These are phyloP conservation scores for Cyclaneusma minus DNA, from an alignment of 2,329 filamentous ascomycete species.

Conservation along the genomic window DNA sequence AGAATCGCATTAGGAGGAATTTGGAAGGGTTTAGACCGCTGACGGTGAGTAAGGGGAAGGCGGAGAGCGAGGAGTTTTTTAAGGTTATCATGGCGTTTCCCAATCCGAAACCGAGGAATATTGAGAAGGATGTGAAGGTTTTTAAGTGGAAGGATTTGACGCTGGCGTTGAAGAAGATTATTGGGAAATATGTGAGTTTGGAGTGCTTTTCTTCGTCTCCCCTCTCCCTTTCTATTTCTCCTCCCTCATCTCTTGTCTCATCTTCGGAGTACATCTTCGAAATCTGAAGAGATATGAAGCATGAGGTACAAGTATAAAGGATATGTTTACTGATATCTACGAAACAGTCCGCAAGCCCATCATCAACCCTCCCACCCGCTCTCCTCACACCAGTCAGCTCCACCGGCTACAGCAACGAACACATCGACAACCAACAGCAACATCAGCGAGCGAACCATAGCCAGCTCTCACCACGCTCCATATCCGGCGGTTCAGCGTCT, in stretches of 20 bases:
- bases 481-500: too few species aligned
- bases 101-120: slow-evolving; percentile 87
- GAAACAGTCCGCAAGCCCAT: slow-evolving; percentile 17
- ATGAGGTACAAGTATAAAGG: too few species aligned
- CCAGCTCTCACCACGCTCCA: slow-evolving; percentile 16
- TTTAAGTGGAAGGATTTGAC: slow-evolving; percentile 90
- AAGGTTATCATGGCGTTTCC: slow-evolving; percentile 98
- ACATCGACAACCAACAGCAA: slow-evolving; percentile 12
- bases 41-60: slow-evolving; percentile 85
- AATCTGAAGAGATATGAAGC: too few species aligned
- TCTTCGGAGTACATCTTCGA: too few species aligned
- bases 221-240: neutral
- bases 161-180: slow-evolving; percentile 89
- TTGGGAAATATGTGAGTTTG: slow-evolving; percentile 68
- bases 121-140: slow-evolving; percentile 98
- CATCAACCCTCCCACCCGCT: slow-evolving; percentile 16
- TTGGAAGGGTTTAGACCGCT: slow-evolving; percentile 84
- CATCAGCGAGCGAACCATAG: slow-evolving; percentile 16
- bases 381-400: slow-evolving; percentile 18
- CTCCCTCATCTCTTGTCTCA: too few species aligned
- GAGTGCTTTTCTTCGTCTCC: slow-evolving; percentile 6
- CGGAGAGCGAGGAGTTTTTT: slow-evolving; percentile 93
- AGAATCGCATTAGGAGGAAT: slow-evolving; percentile 93
- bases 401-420: slow-evolving; percentile 16
- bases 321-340: too few species aligned